Evolutionary conservation across 108 stramenopile genomes (phyloP).

Genomic region (Cylindrotheca closterium): DNA sequence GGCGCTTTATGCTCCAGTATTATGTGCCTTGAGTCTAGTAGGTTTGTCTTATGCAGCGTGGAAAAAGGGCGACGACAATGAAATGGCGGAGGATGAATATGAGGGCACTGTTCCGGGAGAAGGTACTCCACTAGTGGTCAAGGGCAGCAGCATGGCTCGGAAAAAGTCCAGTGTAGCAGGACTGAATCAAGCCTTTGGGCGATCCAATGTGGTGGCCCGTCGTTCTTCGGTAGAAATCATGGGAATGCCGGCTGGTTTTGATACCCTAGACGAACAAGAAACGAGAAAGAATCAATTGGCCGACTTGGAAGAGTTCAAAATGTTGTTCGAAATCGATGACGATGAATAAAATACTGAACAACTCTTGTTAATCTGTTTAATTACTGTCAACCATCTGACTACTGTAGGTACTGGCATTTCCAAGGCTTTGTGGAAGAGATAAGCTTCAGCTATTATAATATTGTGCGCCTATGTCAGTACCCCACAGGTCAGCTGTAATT

Average conservation of each 20-base stretch:
- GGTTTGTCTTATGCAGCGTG: slow-evolving; percentile 16
- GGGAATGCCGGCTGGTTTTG: slow-evolving; percentile 15
- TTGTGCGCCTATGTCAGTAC: too few species aligned
- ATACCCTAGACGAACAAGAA: slow-evolving; percentile 19
- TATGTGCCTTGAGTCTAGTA: slow-evolving; percentile 5
- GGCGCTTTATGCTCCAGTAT: slow-evolving; percentile 34
- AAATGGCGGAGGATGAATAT: background rate
- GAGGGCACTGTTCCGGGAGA: slow-evolving; percentile 1
- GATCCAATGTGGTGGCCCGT: slow-evolving; percentile 23
- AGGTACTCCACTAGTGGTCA: slow-evolving; percentile 1
- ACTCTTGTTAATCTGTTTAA: too few species aligned
- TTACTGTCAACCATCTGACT: too few species aligned
- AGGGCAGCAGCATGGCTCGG: slow-evolving; percentile 6
- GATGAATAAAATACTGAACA: too few species aligned
- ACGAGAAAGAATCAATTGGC: background rate
- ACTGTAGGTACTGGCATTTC: too few species aligned
- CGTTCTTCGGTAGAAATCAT: slow-evolving; percentile 24
- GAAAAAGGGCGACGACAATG: slow-evolving; percentile 5
- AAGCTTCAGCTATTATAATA: too few species aligned
- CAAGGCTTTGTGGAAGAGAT: too few species aligned
- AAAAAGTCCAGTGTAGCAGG: slow-evolving; percentile 29
- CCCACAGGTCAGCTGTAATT: too few species aligned
- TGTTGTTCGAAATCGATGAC: slow-evolving; percentile 2
- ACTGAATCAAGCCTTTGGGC: slow-evolving; percentile 24
- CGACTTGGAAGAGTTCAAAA: slow-evolving; percentile 17